These are phyloP conservation scores for Plasmodium inui DNA, from an alignment of 169 alveolate species.

Conservation along the genomic window DNA sequence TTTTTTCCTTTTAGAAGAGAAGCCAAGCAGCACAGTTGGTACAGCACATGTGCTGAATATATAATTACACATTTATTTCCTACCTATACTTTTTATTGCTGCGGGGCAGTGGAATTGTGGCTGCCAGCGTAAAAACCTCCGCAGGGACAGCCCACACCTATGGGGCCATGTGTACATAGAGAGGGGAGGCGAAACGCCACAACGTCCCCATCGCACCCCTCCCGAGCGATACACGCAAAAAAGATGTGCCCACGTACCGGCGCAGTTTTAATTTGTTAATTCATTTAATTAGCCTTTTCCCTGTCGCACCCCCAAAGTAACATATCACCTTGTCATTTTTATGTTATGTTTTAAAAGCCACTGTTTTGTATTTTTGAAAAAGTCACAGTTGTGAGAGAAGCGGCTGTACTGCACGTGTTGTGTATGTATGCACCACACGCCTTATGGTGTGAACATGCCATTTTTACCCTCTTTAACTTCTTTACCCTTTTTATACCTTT, in stretches of 20 bases:
- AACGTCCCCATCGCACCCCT: not conserved
- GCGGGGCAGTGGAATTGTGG: not conserved
- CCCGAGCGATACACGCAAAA: not conserved
- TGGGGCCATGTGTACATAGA: not conserved
- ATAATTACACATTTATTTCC: not conserved
- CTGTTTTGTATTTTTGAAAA: constrained; percentile 7
- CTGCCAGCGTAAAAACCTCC: not conserved
- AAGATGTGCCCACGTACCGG: not conserved
- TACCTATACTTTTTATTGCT: not conserved
- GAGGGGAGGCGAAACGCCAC: not conserved
- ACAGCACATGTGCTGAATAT: not conserved
- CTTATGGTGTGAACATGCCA: not conserved
- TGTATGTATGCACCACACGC: not conserved
- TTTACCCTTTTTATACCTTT: not conserved
- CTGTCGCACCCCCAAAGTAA: not conserved
- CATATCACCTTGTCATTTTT: not conserved
- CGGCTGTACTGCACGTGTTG: not conserved
- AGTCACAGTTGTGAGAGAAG: not conserved
- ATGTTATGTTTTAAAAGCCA: not conserved
- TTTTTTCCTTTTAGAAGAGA: not conserved
- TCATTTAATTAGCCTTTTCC: not conserved
- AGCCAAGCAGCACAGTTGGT: not conserved
- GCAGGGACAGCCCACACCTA: not conserved
- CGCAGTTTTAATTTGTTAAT: not conserved
- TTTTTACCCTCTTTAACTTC: not conserved